Evolutionary conservation across 2,329 filamentous ascomycete genomes (phyloP).

Genomic region (Calonectria multiphialidica): DNA sequence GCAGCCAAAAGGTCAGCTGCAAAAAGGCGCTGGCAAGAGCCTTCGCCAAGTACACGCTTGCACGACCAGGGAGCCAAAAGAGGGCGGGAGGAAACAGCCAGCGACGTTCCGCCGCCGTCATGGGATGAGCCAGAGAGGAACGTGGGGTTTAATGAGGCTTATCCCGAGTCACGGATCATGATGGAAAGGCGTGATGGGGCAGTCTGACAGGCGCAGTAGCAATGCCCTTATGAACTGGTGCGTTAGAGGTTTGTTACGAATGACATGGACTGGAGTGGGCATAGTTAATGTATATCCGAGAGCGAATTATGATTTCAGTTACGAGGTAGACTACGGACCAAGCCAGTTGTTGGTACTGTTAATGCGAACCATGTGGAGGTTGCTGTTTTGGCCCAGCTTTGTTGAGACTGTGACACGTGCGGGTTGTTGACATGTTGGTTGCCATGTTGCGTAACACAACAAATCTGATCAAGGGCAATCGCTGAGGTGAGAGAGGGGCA

Average conservation of each 20-base stretch:
- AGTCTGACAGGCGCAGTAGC: conserved; percentile 4
- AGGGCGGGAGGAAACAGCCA: conserved; percentile 38
- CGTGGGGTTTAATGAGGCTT: not conserved
- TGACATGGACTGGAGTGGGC: not conserved
- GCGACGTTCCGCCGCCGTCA: conserved; percentile 46
- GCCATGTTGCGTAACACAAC: not conserved
- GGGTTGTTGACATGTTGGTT: not conserved
- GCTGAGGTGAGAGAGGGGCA: not conserved
- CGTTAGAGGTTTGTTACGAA: not conserved
- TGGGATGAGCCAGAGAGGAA: conserved; percentile 33
- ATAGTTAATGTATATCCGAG: conserved; percentile 17
- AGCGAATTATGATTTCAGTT: conserved; percentile 3
- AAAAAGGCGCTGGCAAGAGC: conserved; percentile 95
- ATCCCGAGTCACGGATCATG: not conserved
- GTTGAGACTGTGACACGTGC: not conserved
- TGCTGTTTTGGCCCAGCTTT: not conserved
- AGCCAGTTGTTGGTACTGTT: not conserved
- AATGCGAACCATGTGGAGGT: not conserved
- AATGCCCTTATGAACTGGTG: conserved; percentile 4
- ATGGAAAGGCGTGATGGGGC: not conserved
- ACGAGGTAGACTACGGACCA: not conserved
- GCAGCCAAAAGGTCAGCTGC: conserved; percentile 95
- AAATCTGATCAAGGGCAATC: not conserved
- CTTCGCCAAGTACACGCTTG: conserved; percentile 92
- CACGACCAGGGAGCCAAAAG: conserved; percentile 57